These are phyloP conservation scores for Crithidia bombi DNA, from an alignment of 208 protist species.

Conservation along the genomic window DNA sequence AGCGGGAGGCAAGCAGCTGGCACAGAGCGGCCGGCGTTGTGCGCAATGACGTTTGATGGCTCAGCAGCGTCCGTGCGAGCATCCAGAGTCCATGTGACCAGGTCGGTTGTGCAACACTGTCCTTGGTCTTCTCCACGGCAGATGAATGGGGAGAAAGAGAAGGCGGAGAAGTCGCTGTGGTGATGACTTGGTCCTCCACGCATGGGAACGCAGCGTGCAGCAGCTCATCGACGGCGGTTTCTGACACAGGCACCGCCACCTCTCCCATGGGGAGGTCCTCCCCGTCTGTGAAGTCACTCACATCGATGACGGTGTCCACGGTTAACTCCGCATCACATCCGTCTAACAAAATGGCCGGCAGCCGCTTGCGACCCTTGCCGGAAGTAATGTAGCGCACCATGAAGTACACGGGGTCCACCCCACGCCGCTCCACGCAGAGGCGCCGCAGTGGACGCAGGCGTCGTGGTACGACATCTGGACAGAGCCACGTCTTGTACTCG, in stretches of 20 bases:
- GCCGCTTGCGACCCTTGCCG: conserved; percentile 45
- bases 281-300: conserved; percentile 42
- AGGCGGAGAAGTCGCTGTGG: too few relatives aligned
- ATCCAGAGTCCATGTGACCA: neutral
- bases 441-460: conserved; percentile 33
- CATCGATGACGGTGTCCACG: conserved; percentile 43
- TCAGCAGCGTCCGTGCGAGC: conserved; percentile 16
- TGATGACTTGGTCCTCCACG: too few relatives aligned
- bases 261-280: conserved; percentile 32
- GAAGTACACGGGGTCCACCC: conserved; percentile 57
- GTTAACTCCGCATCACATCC: conserved; percentile 42
- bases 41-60: conserved; percentile 9
- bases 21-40: conserved; percentile 12
- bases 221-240: conserved; percentile 5
- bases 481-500: conserved; percentile 36
- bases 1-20: conserved; percentile 24
- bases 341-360: conserved; percentile 39
- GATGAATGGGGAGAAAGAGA: too few relatives aligned
- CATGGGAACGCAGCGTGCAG: neutral
- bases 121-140: neutral
- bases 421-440: conserved; percentile 37
- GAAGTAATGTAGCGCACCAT: conserved; percentile 53
- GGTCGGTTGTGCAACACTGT: too few relatives aligned
- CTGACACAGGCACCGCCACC: neutral
- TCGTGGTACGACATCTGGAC: conserved; percentile 4